These are phyloP conservation scores for Farysia itapuensis DNA, from an alignment of 1,284 basidiomycete species.

Conservation along the genomic window DNA sequence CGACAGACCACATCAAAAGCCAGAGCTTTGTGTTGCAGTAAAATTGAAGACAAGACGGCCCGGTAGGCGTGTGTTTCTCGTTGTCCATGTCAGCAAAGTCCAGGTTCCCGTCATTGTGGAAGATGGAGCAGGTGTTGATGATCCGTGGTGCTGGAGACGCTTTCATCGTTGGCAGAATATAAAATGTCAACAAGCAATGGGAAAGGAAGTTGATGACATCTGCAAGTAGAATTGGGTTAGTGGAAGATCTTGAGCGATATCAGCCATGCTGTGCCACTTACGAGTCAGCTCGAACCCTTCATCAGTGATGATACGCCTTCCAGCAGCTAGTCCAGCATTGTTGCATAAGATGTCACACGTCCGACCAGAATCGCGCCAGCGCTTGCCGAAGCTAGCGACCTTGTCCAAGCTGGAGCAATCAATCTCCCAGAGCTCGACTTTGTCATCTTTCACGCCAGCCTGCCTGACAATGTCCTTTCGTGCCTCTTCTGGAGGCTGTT, in stretches of 20 bases:
- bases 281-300: slow-evolving; percentile 48
- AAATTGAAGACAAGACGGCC: slow-evolving; percentile 25
- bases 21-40: slow-evolving; percentile 48
- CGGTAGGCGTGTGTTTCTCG: slow-evolving; percentile 24
- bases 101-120: slow-evolving; percentile 40
- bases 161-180: slow-evolving; percentile 36
- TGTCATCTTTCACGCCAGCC: slow-evolving; percentile 4
- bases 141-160: slow-evolving; percentile 27
- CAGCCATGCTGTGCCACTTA: too few species aligned
- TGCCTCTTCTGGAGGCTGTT: slow-evolving; percentile 39
- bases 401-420: slow-evolving; percentile 38
- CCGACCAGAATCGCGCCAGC: slow-evolving; percentile 23
- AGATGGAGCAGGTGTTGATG: slow-evolving; percentile 47
- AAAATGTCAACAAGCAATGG: slow-evolving; percentile 43
- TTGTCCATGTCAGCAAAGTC: slow-evolving; percentile 50
- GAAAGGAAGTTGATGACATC: slow-evolving; percentile 44
- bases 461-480: slow-evolving; percentile 17
- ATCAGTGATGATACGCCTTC: slow-evolving; percentile 15
- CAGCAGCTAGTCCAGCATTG: slow-evolving; percentile 40
- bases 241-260: too few species aligned
- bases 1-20: slow-evolving; percentile 47
- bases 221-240: too few species aligned
- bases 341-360: slow-evolving; percentile 35
- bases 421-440: slow-evolving; percentile 48
- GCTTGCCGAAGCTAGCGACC: slow-evolving; percentile 24